Evolutionary conservation across 2,329 filamentous ascomycete species (phyloP), one percentile per base, ranked within the genome.

Genomic region (Rhinocladiella mackenziei): DNA sequence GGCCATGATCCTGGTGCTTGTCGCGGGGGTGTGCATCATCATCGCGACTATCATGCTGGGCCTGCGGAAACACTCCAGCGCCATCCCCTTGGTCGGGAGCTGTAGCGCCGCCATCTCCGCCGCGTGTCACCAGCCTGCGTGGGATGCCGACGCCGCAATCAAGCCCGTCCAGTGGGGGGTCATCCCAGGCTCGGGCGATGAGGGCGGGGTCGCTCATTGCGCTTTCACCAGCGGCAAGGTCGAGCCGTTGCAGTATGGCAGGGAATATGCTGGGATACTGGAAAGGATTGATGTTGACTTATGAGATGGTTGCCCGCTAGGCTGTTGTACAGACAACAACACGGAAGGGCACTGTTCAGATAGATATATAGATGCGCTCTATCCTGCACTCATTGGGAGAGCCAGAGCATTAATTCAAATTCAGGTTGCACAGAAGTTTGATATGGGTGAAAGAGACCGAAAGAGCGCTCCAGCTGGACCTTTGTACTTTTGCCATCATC

Each of bases 101-200:
- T 64, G 62, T 41, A 65, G 61, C 37, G 43, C 57, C 7, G 63
- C 59, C 7, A 64, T 65, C 33, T 56, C 58, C 5, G 61, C 62
- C 4, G 60, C 61, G 10, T 65, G 62, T 48, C 62, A 64, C 55
- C 54, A 36, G 14, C 53, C 54, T 2, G 32, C 33, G 3, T 51
- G 48, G 28, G 57, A 61, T 36, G 42, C 11, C 4, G 48, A 56
- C 31, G 54, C 54, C 1, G 38, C 45, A 2, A 13, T 39, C 5
- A 52, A 50, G 22, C 46, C 55, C 5, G 38, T 63, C 9, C 45
- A 51, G 39, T 63, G 58, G 59, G 60, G 58, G 4, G 55, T 46
- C 14, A 52, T 58, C 5, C 44, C 42, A 20, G 32, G 23, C 8
- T 32, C 26, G 11, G 32, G 23, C 11, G 22, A 34, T 7, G 28